Conservation (phyloP, 768 basidiomycete genomes). For the Leccinum pellstonianum region DNA sequence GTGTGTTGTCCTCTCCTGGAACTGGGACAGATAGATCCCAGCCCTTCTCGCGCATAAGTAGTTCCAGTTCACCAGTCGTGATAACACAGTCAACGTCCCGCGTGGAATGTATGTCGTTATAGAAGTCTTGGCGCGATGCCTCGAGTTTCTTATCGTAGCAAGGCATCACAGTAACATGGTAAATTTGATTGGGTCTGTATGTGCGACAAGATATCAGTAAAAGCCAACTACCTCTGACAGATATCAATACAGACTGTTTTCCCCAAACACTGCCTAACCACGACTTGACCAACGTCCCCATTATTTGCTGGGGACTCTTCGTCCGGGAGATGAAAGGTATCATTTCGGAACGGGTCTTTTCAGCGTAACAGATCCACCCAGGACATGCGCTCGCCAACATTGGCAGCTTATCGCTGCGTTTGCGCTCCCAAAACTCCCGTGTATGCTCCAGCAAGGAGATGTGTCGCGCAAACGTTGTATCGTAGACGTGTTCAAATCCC, state of each 20-base stretch:
- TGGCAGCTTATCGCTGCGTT: constrained; percentile 51
- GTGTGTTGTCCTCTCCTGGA: constrained; percentile 43
- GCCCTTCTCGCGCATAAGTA: constrained; percentile 77
- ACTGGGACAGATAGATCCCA: constrained; percentile 71
- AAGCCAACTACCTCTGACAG: neutral
- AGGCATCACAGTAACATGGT: constrained; percentile 98
- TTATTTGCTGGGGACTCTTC: constrained; percentile 92
- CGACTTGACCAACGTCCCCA: constrained; percentile 90
- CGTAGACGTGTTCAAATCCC: constrained; percentile 82
- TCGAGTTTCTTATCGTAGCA: constrained; percentile 99
- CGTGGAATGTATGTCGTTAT: constrained; percentile 74
- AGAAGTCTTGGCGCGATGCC: constrained; percentile 93
- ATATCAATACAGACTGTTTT: constrained; percentile 53
- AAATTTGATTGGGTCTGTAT: constrained; percentile 78
- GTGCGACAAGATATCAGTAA: constrained; percentile 4
- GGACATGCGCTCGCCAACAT: constrained; percentile 97
- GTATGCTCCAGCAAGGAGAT: constrained; percentile 79
- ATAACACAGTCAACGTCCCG: constrained; percentile 97
- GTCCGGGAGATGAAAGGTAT: constrained; percentile 84
- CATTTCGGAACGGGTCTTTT: constrained; percentile 95
- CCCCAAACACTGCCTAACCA: constrained; percentile 74
- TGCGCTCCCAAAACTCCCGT: constrained; percentile 77
- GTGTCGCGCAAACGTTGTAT: constrained; percentile 94
- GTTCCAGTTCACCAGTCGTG: constrained; percentile 91
- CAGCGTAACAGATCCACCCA: constrained; percentile 99